Conservation (phyloP, 306 rosid genomes). For the Rosa rugosa region DNA sequence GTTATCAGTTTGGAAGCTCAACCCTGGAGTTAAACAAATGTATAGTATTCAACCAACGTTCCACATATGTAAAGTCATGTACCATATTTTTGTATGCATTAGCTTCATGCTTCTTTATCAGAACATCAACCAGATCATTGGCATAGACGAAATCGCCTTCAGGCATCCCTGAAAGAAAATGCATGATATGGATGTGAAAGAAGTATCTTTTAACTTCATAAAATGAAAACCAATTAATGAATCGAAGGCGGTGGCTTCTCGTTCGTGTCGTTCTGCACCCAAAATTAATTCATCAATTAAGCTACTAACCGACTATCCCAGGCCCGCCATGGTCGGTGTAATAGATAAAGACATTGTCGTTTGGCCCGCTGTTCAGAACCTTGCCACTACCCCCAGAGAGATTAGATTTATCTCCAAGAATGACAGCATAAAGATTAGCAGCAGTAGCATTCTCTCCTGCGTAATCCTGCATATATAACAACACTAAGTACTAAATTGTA, state of each 20-base stretch:
- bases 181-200: not conserved
- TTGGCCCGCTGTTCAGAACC: conserved; percentile 50
- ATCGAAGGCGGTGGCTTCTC: not conserved
- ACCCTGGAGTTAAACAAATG: not conserved
- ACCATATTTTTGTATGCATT: conserved; percentile 50
- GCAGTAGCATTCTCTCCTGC: conserved; percentile 26
- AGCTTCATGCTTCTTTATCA: conserved; percentile 47
- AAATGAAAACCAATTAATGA: not conserved
- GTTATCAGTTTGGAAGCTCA: not conserved
- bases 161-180: conserved; percentile 36
- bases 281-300: not conserved
- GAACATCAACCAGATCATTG: conserved; percentile 32
- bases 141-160: not conserved
- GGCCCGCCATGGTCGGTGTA: conserved; percentile 53
- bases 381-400: conserved; percentile 63
- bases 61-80: not conserved
- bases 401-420: conserved; percentile 50
- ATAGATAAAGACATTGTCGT: conserved; percentile 57
- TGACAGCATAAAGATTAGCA: conserved; percentile 46
- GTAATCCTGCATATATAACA: conserved; percentile 35
- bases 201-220: not conserved
- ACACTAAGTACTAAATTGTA: not conserved
- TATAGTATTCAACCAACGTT: not conserved
- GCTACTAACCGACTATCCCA: conserved; percentile 40
- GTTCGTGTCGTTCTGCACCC: not conserved